Percentiles rank a stretch among this genome's conserved stretches.
Conservation (phyloP, 108 stramenopile genomes). For the Parmales sp. region DNA sequence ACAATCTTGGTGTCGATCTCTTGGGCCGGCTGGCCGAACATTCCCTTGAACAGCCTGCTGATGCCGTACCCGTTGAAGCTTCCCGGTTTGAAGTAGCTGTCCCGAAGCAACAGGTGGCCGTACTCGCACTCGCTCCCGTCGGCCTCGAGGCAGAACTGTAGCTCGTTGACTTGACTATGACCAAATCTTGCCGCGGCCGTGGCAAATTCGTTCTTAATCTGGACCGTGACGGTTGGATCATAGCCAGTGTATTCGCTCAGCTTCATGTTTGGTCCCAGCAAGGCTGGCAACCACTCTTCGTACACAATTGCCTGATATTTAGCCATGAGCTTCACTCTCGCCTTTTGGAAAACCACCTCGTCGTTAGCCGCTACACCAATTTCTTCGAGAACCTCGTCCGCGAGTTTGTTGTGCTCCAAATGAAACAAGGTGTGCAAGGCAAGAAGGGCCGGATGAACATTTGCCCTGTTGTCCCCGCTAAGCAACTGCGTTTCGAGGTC, state of each 20-base stretch:
- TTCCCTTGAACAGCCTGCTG: background rate
- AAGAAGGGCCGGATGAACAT: conserved; percentile 11
- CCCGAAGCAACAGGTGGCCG: conserved; percentile 4
- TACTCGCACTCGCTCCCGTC: background rate
- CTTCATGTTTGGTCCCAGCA: background rate
- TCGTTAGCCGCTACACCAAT: background rate
- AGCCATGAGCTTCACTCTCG: background rate
- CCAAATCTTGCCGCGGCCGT: conserved; percentile 10
- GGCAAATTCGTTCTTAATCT: conserved; percentile 6
- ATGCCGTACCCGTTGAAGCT: background rate
- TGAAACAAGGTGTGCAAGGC: background rate
- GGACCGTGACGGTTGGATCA: background rate
- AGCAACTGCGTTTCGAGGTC: conserved; percentile 1
- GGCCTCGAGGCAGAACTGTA: background rate
- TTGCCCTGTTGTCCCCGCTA: conserved; percentile 2
- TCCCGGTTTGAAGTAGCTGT: conserved; percentile 16
- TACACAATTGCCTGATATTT: background rate
- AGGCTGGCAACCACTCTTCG: background rate
- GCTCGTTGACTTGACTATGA: conserved; percentile 2
- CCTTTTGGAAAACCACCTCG: conserved; percentile 7
- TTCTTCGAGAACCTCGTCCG: background rate
- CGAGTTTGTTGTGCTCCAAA: conserved; percentile 6
- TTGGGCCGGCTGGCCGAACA: background rate
- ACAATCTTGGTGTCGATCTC: conserved; percentile 9
- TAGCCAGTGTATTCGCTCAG: conserved; percentile 1